phyloP scores from a whole-genome alignment of 2,329 filamentous ascomycete species.

The Chaetomiaceae sp. region DNA sequence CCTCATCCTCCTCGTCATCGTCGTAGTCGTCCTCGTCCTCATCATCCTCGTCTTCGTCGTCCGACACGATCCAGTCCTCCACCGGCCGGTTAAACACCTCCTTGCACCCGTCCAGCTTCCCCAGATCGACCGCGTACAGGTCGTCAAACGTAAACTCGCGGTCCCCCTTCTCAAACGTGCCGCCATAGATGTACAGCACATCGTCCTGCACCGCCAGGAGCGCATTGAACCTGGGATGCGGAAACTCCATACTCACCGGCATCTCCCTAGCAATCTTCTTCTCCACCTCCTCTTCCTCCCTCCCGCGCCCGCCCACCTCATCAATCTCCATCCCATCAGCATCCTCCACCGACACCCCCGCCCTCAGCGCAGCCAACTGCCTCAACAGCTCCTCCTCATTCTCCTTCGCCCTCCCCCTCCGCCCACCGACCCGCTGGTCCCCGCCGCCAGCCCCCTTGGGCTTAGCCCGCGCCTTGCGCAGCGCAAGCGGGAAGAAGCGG shows the following conservation, averaged over 20 bases:
- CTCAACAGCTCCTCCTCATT: constrained; percentile 86
- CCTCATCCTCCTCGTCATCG: constrained; percentile 48
- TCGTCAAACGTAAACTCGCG: constrained; percentile 95
- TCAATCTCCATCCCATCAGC: constrained; percentile 39
- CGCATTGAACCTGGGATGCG: constrained; percentile 86
- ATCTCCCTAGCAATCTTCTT: constrained; percentile 56
- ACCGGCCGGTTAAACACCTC: constrained; percentile 83
- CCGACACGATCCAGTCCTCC: constrained; percentile 74
- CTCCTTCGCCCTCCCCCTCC: constrained; percentile 73
- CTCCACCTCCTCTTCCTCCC: constrained; percentile 49
- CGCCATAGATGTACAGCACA: constrained; percentile 87
- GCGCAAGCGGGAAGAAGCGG: constrained; percentile 77
- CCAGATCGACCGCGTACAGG: constrained; percentile 87
- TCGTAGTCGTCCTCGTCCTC: constrained; percentile 52
- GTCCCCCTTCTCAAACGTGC: constrained; percentile 92
- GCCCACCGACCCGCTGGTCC: constrained; percentile 41
- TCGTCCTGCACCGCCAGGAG: constrained; percentile 89
- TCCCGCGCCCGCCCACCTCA: constrained; percentile 29
- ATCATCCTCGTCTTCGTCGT: constrained; percentile 58
- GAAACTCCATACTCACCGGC: constrained; percentile 72
- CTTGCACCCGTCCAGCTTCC: constrained; percentile 88
- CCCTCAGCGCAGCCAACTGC: constrained; percentile 81
- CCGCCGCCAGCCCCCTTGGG: constrained; percentile 39
- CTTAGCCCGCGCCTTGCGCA: constrained; percentile 67
- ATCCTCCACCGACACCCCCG: constrained; percentile 57